Evolutionary conservation across 495 filamentous ascomycete species (phyloP), one percentile per base, ranked within the genome.

Genomic region (Aspergillus biplanus): DNA sequence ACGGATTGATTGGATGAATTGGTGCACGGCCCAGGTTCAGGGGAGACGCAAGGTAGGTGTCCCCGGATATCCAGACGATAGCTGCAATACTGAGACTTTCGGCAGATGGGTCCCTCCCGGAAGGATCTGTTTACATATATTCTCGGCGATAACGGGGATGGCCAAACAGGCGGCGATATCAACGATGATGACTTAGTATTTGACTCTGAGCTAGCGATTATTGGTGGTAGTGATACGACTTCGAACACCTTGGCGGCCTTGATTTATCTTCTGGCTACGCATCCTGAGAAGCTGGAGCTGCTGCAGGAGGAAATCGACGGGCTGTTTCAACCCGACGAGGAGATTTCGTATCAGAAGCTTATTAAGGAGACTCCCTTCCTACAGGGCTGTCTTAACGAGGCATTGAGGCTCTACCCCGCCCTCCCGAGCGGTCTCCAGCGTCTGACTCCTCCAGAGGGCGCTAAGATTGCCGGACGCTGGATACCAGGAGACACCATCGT

Each of bases 331-430:
- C 32, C 5, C 15, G 4, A 5, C 16, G 52, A 27, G 21, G 32
- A 46, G 12, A 12, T 54, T 4, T 35, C 52, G 5, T 39, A 57
- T 15, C 37, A 49, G 39, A 27, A 18, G 9, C 39, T 48, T 8
- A 31, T 50, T 5, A 13, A 8, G 7, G 44, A 62, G 6, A 70
- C 74, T 0, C 52, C 56, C n/a, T 42, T 71, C 52, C 61, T 75
- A 4, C 64, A 70, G 46, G 75, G 67, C 13, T 61, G 67, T n/a
- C 77, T 80, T 12, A 73, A 80, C 46, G 78, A 82, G 59, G 62
- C 68, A 0, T 42, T 80, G 42, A 65, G 78, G 6, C 63, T 82
- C 4, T 66, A 77, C 49, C 75, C 77, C 4, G 50, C 73, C 12
- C 66, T 67, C 4, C 65, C 65, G 18, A 64, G 67, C 1, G 63